phyloP scores from a whole-genome alignment of 768 basidiomycete species.

The Russula abietina region DNA sequence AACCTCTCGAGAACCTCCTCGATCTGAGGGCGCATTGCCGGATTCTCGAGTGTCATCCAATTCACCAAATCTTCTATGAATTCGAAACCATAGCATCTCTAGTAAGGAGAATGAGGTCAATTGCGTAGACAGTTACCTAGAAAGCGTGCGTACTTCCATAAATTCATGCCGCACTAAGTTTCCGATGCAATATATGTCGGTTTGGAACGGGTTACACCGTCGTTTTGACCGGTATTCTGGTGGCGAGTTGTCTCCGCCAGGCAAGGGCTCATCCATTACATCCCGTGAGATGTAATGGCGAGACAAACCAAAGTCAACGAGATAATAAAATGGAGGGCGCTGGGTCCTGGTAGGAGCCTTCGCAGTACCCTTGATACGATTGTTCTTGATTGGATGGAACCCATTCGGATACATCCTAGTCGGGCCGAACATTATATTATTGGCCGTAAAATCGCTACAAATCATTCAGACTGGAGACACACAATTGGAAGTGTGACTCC shows the following conservation, averaged over 20 bases:
- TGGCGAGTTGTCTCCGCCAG: conserved; percentile 40
- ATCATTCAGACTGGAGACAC: background rate
- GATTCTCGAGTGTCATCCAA: conserved; percentile 29
- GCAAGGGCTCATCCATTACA: conserved; percentile 29
- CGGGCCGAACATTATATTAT: conserved; percentile 31
- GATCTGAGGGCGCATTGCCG: conserved; percentile 28
- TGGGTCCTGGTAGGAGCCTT: conserved; percentile 26
- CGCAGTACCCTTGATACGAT: conserved; percentile 24
- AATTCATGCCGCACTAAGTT: conserved; percentile 32
- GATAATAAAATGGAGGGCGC: conserved; percentile 28
- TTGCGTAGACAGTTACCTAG: background rate
- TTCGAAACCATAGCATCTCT: conserved; percentile 26
- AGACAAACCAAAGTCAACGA: conserved; percentile 31
- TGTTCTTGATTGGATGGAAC: conserved; percentile 29
- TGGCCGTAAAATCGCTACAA: conserved; percentile 18
- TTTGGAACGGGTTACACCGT: conserved; percentile 32
- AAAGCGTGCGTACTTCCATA: conserved; percentile 26
- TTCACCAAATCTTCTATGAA: conserved; percentile 28
- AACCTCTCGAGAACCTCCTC: conserved; percentile 9
- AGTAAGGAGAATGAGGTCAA: background rate
- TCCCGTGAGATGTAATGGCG: conserved; percentile 27
- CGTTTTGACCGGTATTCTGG: conserved; percentile 30
- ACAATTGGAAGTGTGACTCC: conserved; percentile 18
- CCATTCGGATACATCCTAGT: conserved; percentile 27
- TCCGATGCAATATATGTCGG: conserved; percentile 35